Evolutionary conservation across 2,329 filamentous ascomycete species (phyloP).

Genomic region (Exophiala calicioides): DNA sequence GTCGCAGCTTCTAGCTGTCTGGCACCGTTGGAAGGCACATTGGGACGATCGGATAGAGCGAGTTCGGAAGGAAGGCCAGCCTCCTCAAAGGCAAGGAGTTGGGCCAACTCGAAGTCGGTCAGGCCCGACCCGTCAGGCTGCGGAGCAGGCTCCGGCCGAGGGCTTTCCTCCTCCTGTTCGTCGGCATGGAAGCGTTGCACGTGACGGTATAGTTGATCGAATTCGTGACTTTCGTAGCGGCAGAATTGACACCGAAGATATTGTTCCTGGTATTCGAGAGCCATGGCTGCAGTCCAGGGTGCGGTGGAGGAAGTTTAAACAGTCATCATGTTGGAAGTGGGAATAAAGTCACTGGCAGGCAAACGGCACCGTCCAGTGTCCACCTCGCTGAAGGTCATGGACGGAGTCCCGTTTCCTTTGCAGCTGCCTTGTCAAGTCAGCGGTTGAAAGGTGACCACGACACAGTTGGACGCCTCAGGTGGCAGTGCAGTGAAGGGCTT

Average conservation of each 20-base stretch:
- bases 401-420: no score
- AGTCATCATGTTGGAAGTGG: neutral
- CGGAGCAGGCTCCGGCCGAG: neutral
- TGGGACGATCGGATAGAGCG: slow-evolving; percentile 19
- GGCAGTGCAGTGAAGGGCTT: neutral
- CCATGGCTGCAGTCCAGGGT: slow-evolving; percentile 12
- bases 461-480: neutral
- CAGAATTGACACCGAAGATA: slow-evolving; percentile 23
- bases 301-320: no score
- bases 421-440: neutral
- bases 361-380: slow-evolving; percentile 4
- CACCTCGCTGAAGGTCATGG: no score
- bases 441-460: neutral
- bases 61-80: slow-evolving; percentile 27
- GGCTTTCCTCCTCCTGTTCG: neutral
- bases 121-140: neutral
- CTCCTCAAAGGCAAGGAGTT: slow-evolving; percentile 29
- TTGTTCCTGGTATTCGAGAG: slow-evolving; percentile 9
- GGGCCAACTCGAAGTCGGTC: slow-evolving; percentile 25
- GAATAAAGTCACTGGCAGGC: slow-evolving; percentile 2
- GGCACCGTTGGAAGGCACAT: slow-evolving; percentile 17
- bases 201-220: slow-evolving; percentile 21
- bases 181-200: slow-evolving; percentile 16
- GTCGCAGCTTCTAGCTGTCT: slow-evolving; percentile 11
- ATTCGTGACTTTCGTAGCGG: slow-evolving; percentile 15